These are phyloP conservation scores for Phaeosphaeriaceae sp. DNA, from an alignment of 2,329 filamentous ascomycete species.

Conservation along the genomic window DNA sequence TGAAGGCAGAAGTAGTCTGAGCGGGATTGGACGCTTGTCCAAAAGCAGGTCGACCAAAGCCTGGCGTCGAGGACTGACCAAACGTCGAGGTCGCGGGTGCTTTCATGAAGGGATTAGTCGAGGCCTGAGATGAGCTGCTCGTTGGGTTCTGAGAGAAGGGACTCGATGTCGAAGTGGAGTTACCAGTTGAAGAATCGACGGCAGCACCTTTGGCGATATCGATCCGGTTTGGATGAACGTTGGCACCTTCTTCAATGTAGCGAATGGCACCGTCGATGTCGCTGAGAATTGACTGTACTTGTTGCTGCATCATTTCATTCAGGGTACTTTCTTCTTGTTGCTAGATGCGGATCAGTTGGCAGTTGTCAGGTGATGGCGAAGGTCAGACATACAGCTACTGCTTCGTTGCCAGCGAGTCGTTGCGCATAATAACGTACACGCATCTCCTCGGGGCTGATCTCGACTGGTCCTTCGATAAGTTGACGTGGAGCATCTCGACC, in stretches of 20 bases:
- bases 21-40: slow-evolving; percentile 46
- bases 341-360: slow-evolving; percentile 49
- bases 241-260: slow-evolving; percentile 46
- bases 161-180: slow-evolving; percentile 18
- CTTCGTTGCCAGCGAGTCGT: slow-evolving; percentile 65
- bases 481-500: slow-evolving; percentile 78
- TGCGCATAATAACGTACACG: slow-evolving; percentile 74
- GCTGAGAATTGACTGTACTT: slow-evolving; percentile 73
- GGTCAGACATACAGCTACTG: slow-evolving; percentile 56
- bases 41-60: slow-evolving; percentile 42
- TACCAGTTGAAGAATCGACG: slow-evolving; percentile 8
- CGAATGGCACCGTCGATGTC: slow-evolving; percentile 71
- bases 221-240: slow-evolving; percentile 43
- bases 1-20: slow-evolving; percentile 44
- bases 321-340: slow-evolving; percentile 67
- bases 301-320: slow-evolving; percentile 68
- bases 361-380: background rate
- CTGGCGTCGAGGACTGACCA: slow-evolving; percentile 48
- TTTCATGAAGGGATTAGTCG: slow-evolving; percentile 48
- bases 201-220: slow-evolving; percentile 38
- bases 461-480: slow-evolving; percentile 81
- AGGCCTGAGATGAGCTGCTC: slow-evolving; percentile 24
- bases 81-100: slow-evolving; percentile 47
- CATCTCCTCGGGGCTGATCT: slow-evolving; percentile 90
- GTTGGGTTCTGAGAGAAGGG: slow-evolving; percentile 34